These are phyloP conservation scores for Ganoderma boninense DNA, from an alignment of 1,284 basidiomycete species.

Conservation along the genomic window DNA sequence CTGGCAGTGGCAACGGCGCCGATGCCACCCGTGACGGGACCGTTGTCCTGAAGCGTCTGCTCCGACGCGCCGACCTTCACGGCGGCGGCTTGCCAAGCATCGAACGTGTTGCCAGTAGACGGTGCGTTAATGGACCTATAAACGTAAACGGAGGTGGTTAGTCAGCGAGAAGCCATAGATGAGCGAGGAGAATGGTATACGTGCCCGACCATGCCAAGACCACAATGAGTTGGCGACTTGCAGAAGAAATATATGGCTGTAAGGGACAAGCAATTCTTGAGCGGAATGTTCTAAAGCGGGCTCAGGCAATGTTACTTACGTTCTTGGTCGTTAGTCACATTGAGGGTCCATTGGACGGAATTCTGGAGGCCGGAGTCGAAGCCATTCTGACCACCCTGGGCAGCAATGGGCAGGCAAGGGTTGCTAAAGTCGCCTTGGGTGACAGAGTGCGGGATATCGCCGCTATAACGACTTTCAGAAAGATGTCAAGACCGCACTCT, in stretches of 20 bases:
- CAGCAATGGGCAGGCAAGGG: slow-evolving; percentile 58
- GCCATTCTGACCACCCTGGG: slow-evolving; percentile 48
- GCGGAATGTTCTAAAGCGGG: slow-evolving; percentile 5
- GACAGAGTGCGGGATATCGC: slow-evolving; percentile 54
- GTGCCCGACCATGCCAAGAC: slow-evolving; percentile 64
- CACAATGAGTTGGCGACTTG: slow-evolving; percentile 62
- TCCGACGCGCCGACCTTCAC: slow-evolving; percentile 50
- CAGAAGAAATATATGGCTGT: slow-evolving; percentile 75
- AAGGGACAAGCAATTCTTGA: background rate
- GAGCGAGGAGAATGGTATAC: slow-evolving; percentile 11
- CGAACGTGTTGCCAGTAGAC: slow-evolving; percentile 59
- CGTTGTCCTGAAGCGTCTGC: slow-evolving; percentile 46
- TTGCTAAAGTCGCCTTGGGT: slow-evolving; percentile 59
- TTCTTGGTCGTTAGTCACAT: slow-evolving; percentile 55
- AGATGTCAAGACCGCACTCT: background rate
- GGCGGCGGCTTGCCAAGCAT: slow-evolving; percentile 56
- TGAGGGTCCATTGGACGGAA: slow-evolving; percentile 54
- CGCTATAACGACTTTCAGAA: slow-evolving; percentile 11
- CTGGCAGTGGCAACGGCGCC: slow-evolving; percentile 49
- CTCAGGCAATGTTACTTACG: slow-evolving; percentile 44
- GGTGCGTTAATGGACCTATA: slow-evolving; percentile 68
- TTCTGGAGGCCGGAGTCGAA: slow-evolving; percentile 60
- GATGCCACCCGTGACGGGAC: slow-evolving; percentile 51
- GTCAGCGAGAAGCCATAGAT: background rate
- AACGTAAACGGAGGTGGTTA: background rate